phyloP scores from a whole-genome alignment of 2,329 filamentous ascomycete genomes.

The Colletotrichum magnum region DNA sequence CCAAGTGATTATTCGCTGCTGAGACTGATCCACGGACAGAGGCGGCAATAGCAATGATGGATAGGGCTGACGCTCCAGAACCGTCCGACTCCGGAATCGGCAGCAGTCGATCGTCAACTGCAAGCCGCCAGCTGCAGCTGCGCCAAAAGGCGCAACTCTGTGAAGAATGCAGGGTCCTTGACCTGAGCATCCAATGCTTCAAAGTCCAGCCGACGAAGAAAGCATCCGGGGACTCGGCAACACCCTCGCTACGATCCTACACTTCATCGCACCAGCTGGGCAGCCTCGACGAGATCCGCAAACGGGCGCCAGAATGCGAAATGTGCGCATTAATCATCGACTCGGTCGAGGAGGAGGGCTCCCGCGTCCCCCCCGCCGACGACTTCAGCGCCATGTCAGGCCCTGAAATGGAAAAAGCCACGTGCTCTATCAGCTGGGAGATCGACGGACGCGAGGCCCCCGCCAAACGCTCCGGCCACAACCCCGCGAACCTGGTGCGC shows the following conservation, averaged over 20 bases:
- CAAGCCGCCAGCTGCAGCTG: neutral
- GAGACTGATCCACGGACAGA: neutral
- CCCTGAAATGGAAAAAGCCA: neutral
- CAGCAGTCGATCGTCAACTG: neutral
- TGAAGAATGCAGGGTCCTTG: neutral
- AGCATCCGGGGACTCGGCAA: neutral
- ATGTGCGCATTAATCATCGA: constrained; percentile 25
- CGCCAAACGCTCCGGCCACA: neutral
- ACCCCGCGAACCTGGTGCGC: constrained; percentile 16
- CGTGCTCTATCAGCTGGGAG: constrained; percentile 26
- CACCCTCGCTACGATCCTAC: constrained; percentile 4
- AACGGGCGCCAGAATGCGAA: constrained; percentile 1
- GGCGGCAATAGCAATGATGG: neutral
- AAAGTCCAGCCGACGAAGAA: constrained; percentile 7
- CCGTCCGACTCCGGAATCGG: neutral
- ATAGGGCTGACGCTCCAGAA: neutral
- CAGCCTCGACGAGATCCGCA: constrained; percentile 2
- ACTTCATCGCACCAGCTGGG: constrained; percentile 7
- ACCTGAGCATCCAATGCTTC: constrained; percentile 20
- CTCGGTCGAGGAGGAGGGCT: constrained; percentile 18
- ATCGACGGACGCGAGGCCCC: constrained; percentile 25
- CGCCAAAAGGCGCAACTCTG: constrained; percentile 9
- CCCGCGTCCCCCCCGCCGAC: neutral
- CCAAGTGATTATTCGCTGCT: no score
- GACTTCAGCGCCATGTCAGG: neutral